A percentile compares a stretch with the other conserved stretches of the same genome.
phyloP scores from a whole-genome alignment of 2,329 filamentous ascomycete genomes.

The Calonectria hawksworthii region DNA sequence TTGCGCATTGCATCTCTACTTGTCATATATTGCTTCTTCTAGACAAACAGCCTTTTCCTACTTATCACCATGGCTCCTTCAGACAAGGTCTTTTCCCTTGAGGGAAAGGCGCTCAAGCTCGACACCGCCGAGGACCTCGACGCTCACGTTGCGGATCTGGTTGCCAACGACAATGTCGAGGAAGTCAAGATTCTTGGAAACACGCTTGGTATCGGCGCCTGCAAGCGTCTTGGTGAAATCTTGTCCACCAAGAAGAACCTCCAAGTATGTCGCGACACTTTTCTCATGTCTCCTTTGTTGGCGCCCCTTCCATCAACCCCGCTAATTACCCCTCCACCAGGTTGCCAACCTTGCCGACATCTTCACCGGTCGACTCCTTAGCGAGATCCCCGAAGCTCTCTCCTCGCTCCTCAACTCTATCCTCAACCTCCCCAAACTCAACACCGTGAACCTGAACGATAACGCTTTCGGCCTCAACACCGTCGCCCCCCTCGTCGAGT shows the following conservation, averaged over 20 bases:
- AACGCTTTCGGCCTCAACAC: slow-evolving; percentile 98
- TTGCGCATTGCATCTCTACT: slow-evolving; percentile 22
- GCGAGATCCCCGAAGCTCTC: slow-evolving; percentile 93
- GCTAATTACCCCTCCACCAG: slow-evolving; percentile 52
- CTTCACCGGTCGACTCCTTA: slow-evolving; percentile 93
- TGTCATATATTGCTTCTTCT: slow-evolving; percentile 24
- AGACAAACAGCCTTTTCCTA: slow-evolving; percentile 17
- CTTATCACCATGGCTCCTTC: slow-evolving; percentile 49
- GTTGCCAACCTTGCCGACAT: slow-evolving; percentile 95
- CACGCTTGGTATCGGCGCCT: slow-evolving; percentile 91
- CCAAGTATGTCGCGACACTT: slow-evolving; percentile 64
- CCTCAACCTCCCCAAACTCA: slow-evolving; percentile 86
- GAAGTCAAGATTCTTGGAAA: slow-evolving; percentile 92
- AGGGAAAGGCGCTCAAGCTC: slow-evolving; percentile 93
- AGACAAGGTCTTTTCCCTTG: slow-evolving; percentile 85
- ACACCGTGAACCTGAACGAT: slow-evolving; percentile 95
- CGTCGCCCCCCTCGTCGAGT: slow-evolving; percentile 91
- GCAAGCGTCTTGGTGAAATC: slow-evolving; percentile 85
- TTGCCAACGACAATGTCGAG: slow-evolving; percentile 80
- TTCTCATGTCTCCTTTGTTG: neutral
- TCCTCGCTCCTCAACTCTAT: slow-evolving; percentile 88
- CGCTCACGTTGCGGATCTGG: slow-evolving; percentile 82
- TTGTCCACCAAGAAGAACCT: slow-evolving; percentile 87
- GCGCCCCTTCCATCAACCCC: neutral
- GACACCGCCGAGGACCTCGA: slow-evolving; percentile 90